Evolutionary conservation across 2,329 filamentous ascomycete species (phyloP), one percentile per base, ranked within the genome.

Genomic region (Pseudofabraea citricarpa): DNA sequence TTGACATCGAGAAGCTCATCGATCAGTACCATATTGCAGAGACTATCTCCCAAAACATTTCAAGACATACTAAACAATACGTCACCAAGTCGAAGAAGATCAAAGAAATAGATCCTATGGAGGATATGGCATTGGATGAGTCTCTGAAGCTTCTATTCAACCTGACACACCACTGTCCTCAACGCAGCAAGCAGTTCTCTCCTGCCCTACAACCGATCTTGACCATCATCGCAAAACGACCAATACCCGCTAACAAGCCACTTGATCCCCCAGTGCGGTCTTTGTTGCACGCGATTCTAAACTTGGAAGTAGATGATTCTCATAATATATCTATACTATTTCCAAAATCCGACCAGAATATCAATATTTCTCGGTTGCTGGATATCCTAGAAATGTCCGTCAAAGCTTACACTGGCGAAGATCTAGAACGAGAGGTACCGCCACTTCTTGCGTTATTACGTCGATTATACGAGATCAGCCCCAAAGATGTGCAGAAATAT

Each of bases 111-210:
- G 68, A 78, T 32, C 75, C 77, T 0, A 86, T 90, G 74, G 81
- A 85, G 51, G 81, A 85, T 46, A 81, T 91, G 79, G 89, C 90
- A 1, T 72, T 97, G 27, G 74, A 74, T 7, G 91, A 97, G 63
- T 91, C 86, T 0, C 69, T 93, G 39, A 96, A 95, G 59, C 73
- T 97, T 31, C 68, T 95, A 40, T 97, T 94, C 72, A 96, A 96
- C 63, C 73, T 95, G 41, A 86, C 85, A 2, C 83, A 90, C 55
- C 81, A 83, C 56, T 85, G 83, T 56, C 79, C 81, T 4, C 73
- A 82, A 32, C 72, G 83, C 20, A 65, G 69, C 4, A 62, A 70
- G 1, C 66, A 71, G 1, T 94, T 96, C 58, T 79, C 79, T 1
- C 68, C 76, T 18, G 80, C 84, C 3, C 74, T 94, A 32, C 75